These are phyloP conservation scores for Coemansia sp. DNA, from an alignment of 192 early-diverging fungal species.

Conservation along the genomic window DNA sequence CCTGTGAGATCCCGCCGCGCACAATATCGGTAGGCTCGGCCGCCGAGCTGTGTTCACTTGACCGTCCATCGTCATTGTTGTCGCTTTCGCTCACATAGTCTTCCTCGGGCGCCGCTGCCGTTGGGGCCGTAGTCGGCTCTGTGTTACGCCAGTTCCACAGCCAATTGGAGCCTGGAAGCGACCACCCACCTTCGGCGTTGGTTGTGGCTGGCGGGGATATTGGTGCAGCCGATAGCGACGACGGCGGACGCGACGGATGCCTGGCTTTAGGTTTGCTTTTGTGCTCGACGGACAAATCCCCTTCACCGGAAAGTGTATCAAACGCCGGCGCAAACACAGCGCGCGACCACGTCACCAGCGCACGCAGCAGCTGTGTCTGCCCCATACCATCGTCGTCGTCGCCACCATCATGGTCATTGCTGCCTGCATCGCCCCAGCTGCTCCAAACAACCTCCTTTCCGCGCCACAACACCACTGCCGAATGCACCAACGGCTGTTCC, in stretches of 20 bases:
- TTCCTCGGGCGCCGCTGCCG: neutral
- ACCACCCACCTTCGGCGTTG: neutral
- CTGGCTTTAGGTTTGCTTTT: too few species aligned
- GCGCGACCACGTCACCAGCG: constrained; percentile 39
- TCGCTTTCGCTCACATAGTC: neutral
- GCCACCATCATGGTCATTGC: neutral
- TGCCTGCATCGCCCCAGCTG: constrained; percentile 13
- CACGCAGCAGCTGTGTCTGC: constrained; percentile 12
- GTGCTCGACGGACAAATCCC: too few species aligned
- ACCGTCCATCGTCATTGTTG: too few species aligned
- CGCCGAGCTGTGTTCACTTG: neutral
- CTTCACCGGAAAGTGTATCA: neutral
- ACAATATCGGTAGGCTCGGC: neutral
- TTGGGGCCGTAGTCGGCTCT: neutral
- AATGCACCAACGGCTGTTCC: constrained; percentile 12
- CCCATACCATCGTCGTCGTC: neutral
- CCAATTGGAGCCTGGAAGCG: constrained; percentile 19
- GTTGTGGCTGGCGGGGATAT: neutral
- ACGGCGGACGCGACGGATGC: neutral
- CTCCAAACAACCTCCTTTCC: constrained; percentile 35
- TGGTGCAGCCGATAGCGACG: neutral
- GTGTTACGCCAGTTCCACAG: constrained; percentile 28
- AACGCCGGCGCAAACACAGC: constrained; percentile 39
- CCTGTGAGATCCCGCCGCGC: constrained; percentile 32
- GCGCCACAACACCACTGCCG: constrained; percentile 31